Evolutionary conservation across 208 protist genomes (phyloP), one percentile per base, ranked within the genome.

Genomic region (Sergeia podlipaevii): DNA sequence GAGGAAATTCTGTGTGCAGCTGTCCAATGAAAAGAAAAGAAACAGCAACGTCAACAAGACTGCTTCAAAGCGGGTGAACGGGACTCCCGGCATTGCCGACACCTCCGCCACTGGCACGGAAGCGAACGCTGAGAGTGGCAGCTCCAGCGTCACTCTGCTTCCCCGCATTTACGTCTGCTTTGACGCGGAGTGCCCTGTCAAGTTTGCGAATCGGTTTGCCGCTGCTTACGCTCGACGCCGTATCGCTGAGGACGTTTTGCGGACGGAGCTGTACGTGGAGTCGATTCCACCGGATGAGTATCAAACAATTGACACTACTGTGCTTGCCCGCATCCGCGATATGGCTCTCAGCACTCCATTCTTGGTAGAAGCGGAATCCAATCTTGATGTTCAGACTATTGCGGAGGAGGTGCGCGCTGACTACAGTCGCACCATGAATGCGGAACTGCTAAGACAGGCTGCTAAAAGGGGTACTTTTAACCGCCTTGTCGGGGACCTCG

Each of bases 251-350:
- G 81, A 70, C 20, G 45, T 89, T 8, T 59, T 98, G 42, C 80
- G 80, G 30, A 60, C 89, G 51, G 70, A 97, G 54, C 70, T 98
- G 34, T 98, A 85, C 67, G 78, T 98, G 11, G 94, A 98, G 41
- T 89, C 75, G 53, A 98, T 99, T 65, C 97, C 97, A 2, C 71
- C 76, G 6, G 96, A 98, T 57, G 86, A 95, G 60, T 94, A 85
- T 68, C 76, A 89, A 43, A 56, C 57, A 1, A 60, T 95, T 15
- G 82, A 93, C 44, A 69, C 82, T 0, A 48, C 60, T 13, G 85
- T 85, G n/a, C 36, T 80, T 20, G 60, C 55, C 2, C 77, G 87
- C 23, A 77, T 95, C 38, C 77, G 74, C 5, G 48, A 77, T 21
- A 46, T 91, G 13, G 79, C 72, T 52, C 42, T 96, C 34, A 94